Conservation (phyloP, 352 stramenopile species). For the Phytophthora meadii region DNA sequence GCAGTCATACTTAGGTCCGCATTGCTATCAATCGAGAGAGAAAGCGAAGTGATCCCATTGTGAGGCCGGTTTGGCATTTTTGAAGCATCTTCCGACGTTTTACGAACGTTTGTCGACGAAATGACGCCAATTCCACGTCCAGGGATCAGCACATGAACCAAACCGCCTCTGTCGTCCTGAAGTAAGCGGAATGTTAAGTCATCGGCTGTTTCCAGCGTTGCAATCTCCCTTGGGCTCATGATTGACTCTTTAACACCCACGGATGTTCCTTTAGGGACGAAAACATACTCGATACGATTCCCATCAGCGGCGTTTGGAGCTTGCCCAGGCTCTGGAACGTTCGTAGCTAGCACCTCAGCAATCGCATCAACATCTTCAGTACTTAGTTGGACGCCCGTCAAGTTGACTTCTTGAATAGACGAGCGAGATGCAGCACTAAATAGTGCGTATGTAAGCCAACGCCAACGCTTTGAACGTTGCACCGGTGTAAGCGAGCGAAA, state of each 20-base stretch:
- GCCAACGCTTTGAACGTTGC: constrained; percentile 35
- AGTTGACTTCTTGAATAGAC: constrained; percentile 35
- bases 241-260: constrained; percentile 30
- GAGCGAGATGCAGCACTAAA: constrained; percentile 33
- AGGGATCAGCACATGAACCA: constrained; percentile 43
- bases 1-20: constrained; percentile 13
- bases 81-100: not conserved
- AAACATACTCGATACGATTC: constrained; percentile 15
- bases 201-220: constrained; percentile 27
- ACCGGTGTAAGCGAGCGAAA: constrained; percentile 26
- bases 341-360: constrained; percentile 20
- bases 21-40: constrained; percentile 32
- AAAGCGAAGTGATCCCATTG: constrained; percentile 31
- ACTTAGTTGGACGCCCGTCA: constrained; percentile 31
- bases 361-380: constrained; percentile 28
- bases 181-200: constrained; percentile 30
- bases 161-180: constrained; percentile 28
- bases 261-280: constrained; percentile 18
- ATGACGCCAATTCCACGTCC: constrained; percentile 38
- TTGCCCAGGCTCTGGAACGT: constrained; percentile 28
- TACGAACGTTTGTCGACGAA: constrained; percentile 5
- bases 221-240: constrained; percentile 9
- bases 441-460: constrained; percentile 35
- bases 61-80: not conserved
- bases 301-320: not conserved